phyloP scores from a whole-genome alignment of 352 stramenopile species.

The Globisporangium nunn region DNA sequence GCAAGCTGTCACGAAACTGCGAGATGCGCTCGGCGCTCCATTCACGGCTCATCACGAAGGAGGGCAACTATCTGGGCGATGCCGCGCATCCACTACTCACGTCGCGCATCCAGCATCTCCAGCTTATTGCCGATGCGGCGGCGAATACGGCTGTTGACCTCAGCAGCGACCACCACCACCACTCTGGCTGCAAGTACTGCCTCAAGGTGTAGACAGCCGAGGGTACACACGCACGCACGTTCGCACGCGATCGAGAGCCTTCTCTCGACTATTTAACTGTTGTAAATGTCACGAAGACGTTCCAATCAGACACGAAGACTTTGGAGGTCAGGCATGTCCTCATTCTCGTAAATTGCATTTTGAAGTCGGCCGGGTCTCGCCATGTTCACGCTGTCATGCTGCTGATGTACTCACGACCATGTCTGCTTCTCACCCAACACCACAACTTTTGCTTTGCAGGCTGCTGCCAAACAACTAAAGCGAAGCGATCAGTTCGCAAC shows the following conservation, averaged over 20 bases:
- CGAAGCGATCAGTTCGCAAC: not conserved
- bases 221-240: not conserved
- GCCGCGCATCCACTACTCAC: conserved; percentile 71
- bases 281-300: not conserved
- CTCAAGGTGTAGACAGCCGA: not conserved
- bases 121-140: conserved; percentile 21
- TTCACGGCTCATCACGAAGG: conserved; percentile 64
- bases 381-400: not conserved
- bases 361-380: not conserved
- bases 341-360: not conserved
- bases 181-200: not conserved
- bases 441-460: not conserved
- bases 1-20: conserved; percentile 69
- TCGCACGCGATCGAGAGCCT: not conserved
- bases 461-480: too few species aligned
- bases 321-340: too few species aligned
- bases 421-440: not conserved
- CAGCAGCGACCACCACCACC: not conserved
- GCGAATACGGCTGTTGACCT: not conserved
- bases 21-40: conserved; percentile 51
- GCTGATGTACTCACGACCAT: not conserved
- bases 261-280: not conserved
- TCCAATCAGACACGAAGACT: not conserved
- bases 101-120: conserved; percentile 59
- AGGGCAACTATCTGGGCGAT: conserved; percentile 79